Conservation (phyloP, 1,284 basidiomycete species). For the Cutaneotrichosporon cutaneum region DNA sequence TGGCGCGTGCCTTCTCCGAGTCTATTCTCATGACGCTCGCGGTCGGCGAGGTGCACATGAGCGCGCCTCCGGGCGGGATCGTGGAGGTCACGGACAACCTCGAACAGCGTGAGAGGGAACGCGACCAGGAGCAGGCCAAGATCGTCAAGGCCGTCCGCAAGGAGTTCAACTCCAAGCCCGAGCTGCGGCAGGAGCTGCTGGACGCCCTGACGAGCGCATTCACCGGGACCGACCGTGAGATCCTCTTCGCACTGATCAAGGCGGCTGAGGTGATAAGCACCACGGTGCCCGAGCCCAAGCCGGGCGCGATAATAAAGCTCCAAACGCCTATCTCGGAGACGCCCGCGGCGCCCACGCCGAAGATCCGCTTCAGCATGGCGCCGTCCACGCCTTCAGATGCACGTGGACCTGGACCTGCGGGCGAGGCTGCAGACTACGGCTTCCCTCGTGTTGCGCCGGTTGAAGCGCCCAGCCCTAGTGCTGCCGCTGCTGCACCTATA, state of each 20-base stretch:
- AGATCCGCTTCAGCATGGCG: conserved; percentile 42
- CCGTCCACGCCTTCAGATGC: conserved; percentile 1
- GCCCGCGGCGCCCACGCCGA: conserved; percentile 54
- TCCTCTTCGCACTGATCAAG: conserved; percentile 88
- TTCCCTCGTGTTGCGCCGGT: conserved; percentile 22
- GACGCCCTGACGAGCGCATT: conserved; percentile 34
- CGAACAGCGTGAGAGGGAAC: conserved; percentile 30
- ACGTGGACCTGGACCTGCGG: background rate
- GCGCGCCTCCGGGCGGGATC: conserved; percentile 34
- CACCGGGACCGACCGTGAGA: conserved; percentile 71
- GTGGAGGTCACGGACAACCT: conserved; percentile 29
- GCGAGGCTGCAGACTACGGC: conserved; percentile 19
- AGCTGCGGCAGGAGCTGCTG: conserved; percentile 62
- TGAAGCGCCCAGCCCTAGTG: background rate
- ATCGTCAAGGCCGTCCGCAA: conserved; percentile 76
- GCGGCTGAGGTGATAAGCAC: conserved; percentile 85
- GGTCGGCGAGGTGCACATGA: conserved; percentile 75
- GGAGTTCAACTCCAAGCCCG: conserved; percentile 70
- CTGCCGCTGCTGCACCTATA: conserved; percentile 31
- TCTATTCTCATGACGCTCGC: conserved; percentile 82
- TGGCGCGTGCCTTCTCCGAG: conserved; percentile 81
- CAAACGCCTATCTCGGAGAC: conserved; percentile 68
- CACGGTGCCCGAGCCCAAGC: conserved; percentile 75
- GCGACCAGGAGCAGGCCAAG: conserved; percentile 55
- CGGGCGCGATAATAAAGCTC: conserved; percentile 79